These are phyloP conservation scores for Lathyrus sativus DNA, from an alignment of 306 rosid genomes.

Conservation along the genomic window DNA sequence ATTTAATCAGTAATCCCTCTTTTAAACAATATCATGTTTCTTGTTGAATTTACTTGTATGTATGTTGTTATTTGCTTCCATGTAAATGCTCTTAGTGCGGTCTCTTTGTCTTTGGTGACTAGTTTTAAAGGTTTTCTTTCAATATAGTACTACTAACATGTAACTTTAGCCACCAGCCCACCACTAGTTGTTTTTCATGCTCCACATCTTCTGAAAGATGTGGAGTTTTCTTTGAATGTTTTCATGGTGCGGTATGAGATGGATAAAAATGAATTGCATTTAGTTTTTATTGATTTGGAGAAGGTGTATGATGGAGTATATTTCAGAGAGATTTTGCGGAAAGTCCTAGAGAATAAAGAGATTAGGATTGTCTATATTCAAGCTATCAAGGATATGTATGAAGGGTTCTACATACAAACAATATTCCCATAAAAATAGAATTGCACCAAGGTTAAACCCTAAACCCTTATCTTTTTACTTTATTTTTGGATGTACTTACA, in stretches of 20 bases:
- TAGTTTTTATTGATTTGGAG: no score
- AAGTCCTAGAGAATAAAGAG: no score
- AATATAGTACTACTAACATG: neutral
- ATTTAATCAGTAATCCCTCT: neutral
- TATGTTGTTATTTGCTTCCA: slow-evolving; percentile 18
- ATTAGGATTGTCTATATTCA: no score
- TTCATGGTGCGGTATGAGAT: neutral
- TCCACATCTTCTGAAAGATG: slow-evolving; percentile 24
- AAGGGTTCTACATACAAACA: no score
- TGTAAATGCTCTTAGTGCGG: slow-evolving; percentile 23
- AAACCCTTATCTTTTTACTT: no score
- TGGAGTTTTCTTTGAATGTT: neutral
- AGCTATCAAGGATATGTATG: no score
- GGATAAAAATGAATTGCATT: no score
- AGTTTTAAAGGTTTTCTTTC: slow-evolving; percentile 23
- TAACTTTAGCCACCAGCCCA: slow-evolving; percentile 4
- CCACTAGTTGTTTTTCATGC: slow-evolving; percentile 26
- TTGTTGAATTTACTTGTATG: slow-evolving; percentile 13
- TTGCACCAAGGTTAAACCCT: no score
- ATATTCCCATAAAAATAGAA: no score
- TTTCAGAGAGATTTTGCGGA: no score
- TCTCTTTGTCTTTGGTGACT: slow-evolving; percentile 11
- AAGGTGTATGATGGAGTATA: no score
- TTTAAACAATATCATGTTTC: slow-evolving; percentile 24
- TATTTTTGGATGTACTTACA: no score